Evolutionary conservation across 169 alveolate species (phyloP).

Genomic region (Cryptosporidium ryanae): DNA sequence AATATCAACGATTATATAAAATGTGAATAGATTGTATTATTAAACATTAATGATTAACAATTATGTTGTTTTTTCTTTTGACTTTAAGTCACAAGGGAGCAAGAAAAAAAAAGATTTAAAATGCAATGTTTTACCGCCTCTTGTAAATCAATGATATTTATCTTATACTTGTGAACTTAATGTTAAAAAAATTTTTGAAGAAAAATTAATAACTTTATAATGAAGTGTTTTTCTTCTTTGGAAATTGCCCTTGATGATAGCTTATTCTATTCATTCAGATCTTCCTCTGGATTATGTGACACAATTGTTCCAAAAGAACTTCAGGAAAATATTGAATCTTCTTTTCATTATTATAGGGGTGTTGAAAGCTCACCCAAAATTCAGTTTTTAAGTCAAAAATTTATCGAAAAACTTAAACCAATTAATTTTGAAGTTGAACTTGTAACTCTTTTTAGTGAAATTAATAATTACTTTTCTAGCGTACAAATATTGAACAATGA

Average conservation of each 20-base stretch:
- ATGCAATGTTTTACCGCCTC: too few species aligned
- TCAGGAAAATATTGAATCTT: conserved; percentile 10
- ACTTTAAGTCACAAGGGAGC: too few species aligned
- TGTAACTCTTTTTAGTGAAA: neutral
- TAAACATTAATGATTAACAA: too few species aligned
- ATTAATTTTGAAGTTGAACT: neutral
- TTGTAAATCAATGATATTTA: too few species aligned
- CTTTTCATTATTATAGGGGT: neutral
- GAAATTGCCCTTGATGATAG: conserved; percentile 61
- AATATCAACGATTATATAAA: too few species aligned
- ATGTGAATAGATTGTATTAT: too few species aligned
- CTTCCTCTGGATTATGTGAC: conserved; percentile 26
- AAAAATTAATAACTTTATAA: neutral
- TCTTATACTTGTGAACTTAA: too few species aligned
- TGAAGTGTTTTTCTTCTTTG: conserved; percentile 9
- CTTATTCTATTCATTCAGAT: conserved; percentile 35
- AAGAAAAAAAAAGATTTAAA: too few species aligned
- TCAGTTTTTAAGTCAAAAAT: neutral
- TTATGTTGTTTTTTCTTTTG: too few species aligned
- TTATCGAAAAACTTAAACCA: conserved; percentile 3
- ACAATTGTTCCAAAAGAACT: conserved; percentile 11
- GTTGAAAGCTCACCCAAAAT: neutral
- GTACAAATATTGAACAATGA: conserved; percentile 10
- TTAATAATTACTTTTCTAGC: conserved; percentile 31
- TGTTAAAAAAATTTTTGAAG: too few species aligned